Evolutionary conservation across 345 rosid species (phyloP).

Genomic region (Arabidopsis suecica): DNA sequence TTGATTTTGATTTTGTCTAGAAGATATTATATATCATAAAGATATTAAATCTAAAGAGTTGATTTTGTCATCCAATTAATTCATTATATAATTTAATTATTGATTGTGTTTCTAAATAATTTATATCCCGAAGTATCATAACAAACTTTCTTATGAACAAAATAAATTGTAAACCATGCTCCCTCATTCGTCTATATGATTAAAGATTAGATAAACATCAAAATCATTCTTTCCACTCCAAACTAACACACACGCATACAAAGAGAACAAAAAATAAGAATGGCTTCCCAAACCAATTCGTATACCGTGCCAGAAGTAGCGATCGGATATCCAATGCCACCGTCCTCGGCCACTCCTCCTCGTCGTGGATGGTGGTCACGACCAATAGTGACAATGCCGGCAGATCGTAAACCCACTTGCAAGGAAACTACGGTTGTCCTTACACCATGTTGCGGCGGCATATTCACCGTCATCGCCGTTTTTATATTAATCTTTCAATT

Average conservation of each 20-base stretch:
- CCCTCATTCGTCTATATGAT: too few relatives aligned
- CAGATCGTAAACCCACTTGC: neutral
- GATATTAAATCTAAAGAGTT: too few relatives aligned
- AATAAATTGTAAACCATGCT: too few relatives aligned
- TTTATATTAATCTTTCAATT: neutral
- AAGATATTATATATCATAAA: too few relatives aligned
- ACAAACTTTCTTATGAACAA: too few relatives aligned
- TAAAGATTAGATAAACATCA: neutral
- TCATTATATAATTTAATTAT: too few relatives aligned
- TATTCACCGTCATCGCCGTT: neutral
- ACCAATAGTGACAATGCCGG: neutral
- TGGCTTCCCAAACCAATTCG: slow-evolving; percentile 10
- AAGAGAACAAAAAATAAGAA: neutral
- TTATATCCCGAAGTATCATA: too few relatives aligned
- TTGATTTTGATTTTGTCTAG: too few relatives aligned
- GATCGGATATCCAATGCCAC: neutral
- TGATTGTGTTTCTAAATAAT: too few relatives aligned
- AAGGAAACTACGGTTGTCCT: neutral
- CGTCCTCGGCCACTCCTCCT: neutral
- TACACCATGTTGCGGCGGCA: neutral
- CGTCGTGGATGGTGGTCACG: slow-evolving; percentile 34
- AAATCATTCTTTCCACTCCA: neutral
- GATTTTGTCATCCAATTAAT: too few relatives aligned
- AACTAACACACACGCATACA: neutral
- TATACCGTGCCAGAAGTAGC: neutral